Base-by-base conservation (phyloP, 176 grass and related monocot species). In the Triticum aestivum region DNA sequence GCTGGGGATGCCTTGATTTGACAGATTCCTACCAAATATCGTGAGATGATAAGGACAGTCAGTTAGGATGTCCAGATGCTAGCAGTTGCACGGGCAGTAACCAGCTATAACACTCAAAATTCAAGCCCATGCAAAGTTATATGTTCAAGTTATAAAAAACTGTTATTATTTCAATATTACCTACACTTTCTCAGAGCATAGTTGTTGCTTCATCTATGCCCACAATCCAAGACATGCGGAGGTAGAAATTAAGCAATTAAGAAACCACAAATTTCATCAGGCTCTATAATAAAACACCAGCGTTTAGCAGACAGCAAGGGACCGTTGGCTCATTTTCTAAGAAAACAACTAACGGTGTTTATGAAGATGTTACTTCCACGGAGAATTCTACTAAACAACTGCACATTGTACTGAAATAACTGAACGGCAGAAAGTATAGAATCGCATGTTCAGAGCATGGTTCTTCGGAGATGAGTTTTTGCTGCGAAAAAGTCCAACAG, bases 1-100 rank as follows among this genome's bases (percentile, higher is more conserved):
- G 94, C 75, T 97, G 94, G 79, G 94, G 94, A 89, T 97, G 94
- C 82, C 86, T 97, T 97, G 94, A 94, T 88, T 97, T 97, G 32
- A 89, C 89, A 79, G 94, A 86, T 97, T 97, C 94, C 94, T 97
- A 84, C 52, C 69, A 85, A 89, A 85, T 88, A 85, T 88, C 2
- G 66, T 29, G 74, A 86, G 65, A 79, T 52, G 26, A 8, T 72
- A n/a, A 39, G 75, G 72, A 78, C 21, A 8, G 23, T 85, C 11
- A 85, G 85, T 12, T 21, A 52, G 65, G 32, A 77, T 85, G 33
- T 87, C 70, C 45, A 52, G 52, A 76, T 77, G 52, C 13, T 30
- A 69, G 73, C 85, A 77, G 52, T 30, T 41, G 59, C 85, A 82
- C 51, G 27, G 23, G 30, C 27, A 64, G 21, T 52, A 62, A 44